Evolutionary conservation across 805 yeast genomes (phyloP).

Genomic region (Cyberlindnera mississippiensis): DNA sequence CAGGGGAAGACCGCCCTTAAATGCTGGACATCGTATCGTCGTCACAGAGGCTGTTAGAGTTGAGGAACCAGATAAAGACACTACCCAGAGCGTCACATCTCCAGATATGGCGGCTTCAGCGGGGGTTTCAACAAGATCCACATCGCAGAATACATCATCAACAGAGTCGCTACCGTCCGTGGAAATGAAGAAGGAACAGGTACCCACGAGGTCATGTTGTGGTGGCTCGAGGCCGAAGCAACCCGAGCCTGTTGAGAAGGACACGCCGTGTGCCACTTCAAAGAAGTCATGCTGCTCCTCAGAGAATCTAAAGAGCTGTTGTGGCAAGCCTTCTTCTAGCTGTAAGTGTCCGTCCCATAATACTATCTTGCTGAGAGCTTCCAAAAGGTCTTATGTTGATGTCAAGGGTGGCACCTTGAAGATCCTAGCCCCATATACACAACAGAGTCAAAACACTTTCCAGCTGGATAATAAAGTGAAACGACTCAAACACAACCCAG

Average conservation of each 20-base stretch:
- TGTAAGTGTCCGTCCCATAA: slow-evolving; percentile 16
- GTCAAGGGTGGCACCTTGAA: slow-evolving; percentile 25
- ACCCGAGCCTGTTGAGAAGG: background rate
- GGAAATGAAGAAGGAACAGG: background rate
- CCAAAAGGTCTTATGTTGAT: slow-evolving; percentile 27
- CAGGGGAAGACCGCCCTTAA: slow-evolving; percentile 68
- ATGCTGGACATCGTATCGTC: slow-evolving; percentile 31
- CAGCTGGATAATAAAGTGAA: slow-evolving; percentile 5
- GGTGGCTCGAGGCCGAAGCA: background rate
- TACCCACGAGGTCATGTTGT: background rate
- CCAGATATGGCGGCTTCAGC: background rate
- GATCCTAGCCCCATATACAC: slow-evolving; percentile 26
- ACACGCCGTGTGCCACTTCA: background rate
- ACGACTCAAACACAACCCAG: slow-evolving; percentile 8
- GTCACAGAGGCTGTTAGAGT: slow-evolving; percentile 25
- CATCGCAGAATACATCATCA: background rate
- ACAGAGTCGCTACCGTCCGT: background rate
- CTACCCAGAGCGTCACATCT: background rate
- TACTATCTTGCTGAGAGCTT: slow-evolving; percentile 25
- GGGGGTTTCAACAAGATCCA: background rate
- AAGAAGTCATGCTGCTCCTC: background rate
- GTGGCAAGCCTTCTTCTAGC: slow-evolving; percentile 1
- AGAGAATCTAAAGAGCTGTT: background rate
- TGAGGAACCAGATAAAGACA: background rate
- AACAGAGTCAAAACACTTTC: slow-evolving; percentile 17